Percentiles rank a stretch among this genome's conserved stretches.
Conservation (phyloP, 2,329 filamentous ascomycete species). For the Ophiostoma australiae region DNA sequence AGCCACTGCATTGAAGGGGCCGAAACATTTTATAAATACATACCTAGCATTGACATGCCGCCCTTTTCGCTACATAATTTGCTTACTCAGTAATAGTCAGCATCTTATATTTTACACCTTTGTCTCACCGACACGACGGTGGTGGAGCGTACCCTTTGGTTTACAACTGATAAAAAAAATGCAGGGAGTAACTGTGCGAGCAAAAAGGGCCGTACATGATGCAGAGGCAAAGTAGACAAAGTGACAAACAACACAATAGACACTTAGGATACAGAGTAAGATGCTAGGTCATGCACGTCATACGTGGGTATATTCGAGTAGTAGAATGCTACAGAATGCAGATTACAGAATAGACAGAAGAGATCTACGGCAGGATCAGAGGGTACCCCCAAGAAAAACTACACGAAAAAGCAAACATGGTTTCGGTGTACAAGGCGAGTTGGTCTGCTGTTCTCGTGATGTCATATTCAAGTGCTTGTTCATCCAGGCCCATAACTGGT, state of each 20-base stretch:
- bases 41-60: neutral
- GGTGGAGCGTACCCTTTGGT: neutral
- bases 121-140: neutral
- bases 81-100: neutral
- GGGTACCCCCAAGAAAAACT: neutral
- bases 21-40: neutral
- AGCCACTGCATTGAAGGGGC: neutral
- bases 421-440: neutral
- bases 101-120: constrained; percentile 7
- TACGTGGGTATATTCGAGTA: neutral
- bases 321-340: neutral
- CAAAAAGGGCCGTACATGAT: constrained; percentile 4
- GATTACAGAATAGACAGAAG: neutral
- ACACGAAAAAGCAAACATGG: neutral
- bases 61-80: neutral
- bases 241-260: neutral
- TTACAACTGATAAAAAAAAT: neutral
- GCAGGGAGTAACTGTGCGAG: neutral
- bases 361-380: neutral
- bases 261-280: neutral
- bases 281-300: neutral
- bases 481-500: neutral
- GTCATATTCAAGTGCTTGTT: neutral
- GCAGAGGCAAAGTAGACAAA: constrained; percentile 2
- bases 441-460: neutral